A percentile compares a stretch with the other conserved stretches of the same genome.
Evolutionary conservation across 805 yeast genomes (phyloP).

Genomic region (Ogataea henricii): DNA sequence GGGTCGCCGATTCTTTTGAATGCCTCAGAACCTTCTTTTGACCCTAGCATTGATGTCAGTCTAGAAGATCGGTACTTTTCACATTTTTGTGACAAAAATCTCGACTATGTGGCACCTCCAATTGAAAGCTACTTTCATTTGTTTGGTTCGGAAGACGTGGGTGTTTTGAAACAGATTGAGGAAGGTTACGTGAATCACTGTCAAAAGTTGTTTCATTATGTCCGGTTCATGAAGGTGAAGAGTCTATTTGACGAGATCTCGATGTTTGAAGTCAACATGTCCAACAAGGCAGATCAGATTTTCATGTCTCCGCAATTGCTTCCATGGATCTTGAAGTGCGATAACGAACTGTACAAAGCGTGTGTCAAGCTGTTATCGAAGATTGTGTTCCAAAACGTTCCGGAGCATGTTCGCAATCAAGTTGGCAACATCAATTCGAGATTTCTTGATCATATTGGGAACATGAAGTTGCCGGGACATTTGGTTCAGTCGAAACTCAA

Average conservation of each 20-base stretch:
- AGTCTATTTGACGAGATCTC: slow-evolving; percentile 55
- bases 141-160: slow-evolving; percentile 14
- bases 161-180: slow-evolving; percentile 35
- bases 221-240: slow-evolving; percentile 67
- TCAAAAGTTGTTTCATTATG: slow-evolving; percentile 59
- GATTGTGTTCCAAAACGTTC: slow-evolving; percentile 60
- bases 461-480: slow-evolving; percentile 49
- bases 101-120: slow-evolving; percentile 20
- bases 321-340: slow-evolving; percentile 72
- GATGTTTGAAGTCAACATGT: slow-evolving; percentile 54
- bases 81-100: slow-evolving; percentile 12
- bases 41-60: slow-evolving; percentile 7
- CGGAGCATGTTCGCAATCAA: slow-evolving; percentile 53
- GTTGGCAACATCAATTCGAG: slow-evolving; percentile 54
- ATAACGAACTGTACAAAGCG: slow-evolving; percentile 57
- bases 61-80: slow-evolving; percentile 16
- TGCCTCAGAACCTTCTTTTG: slow-evolving; percentile 5
- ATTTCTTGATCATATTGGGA: slow-evolving; percentile 46
- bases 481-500: slow-evolving; percentile 54
- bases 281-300: slow-evolving; percentile 63
- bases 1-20: slow-evolving; percentile 19
- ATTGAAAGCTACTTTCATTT: slow-evolving; percentile 15
- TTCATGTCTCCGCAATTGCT: slow-evolving; percentile 49
- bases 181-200: slow-evolving; percentile 67
- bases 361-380: slow-evolving; percentile 62